Conservation (phyloP, 176 grass and related monocot genomes). For the Zoysia pacifica region DNA sequence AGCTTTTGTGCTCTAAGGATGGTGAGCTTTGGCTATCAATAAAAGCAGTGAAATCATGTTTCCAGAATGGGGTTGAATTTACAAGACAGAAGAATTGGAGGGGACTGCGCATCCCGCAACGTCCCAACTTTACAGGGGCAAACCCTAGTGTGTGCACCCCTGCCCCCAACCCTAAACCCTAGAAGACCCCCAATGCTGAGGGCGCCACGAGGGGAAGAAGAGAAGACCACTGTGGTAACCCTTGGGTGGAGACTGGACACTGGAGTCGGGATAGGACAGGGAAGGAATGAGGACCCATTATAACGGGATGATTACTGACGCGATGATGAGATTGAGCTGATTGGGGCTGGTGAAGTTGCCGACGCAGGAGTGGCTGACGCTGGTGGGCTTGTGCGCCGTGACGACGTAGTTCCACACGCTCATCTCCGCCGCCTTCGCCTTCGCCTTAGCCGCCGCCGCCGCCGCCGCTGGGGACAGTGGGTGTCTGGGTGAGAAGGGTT, state of each 20-base stretch:
- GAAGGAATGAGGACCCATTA: neutral
- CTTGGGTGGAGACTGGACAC: neutral
- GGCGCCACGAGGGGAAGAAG: neutral
- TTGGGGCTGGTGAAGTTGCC: conserved; percentile 94
- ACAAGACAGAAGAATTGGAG: neutral
- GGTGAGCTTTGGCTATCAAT: neutral
- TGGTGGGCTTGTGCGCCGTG: conserved; percentile 98
- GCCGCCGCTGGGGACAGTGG: conserved; percentile 15
- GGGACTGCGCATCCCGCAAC: neutral
- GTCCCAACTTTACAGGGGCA: neutral
- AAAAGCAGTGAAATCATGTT: neutral
- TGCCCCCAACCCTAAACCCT: conserved; percentile 19
- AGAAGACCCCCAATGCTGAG: neutral
- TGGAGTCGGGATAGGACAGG: neutral
- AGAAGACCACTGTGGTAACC: neutral
- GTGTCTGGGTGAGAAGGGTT: conserved; percentile 18
- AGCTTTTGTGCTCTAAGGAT: neutral
- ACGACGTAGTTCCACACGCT: conserved; percentile 99
- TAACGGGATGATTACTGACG: conserved; percentile 55
- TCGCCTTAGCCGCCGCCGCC: neutral
- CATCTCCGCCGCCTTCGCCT: conserved; percentile 54
- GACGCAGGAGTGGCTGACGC: conserved; percentile 96
- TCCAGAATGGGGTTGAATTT: neutral
- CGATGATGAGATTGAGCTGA: conserved; percentile 92
- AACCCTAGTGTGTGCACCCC: conserved; percentile 26